Conservation (phyloP, 495 filamentous ascomycete genomes). For the Aspergillus taichungensis region DNA sequence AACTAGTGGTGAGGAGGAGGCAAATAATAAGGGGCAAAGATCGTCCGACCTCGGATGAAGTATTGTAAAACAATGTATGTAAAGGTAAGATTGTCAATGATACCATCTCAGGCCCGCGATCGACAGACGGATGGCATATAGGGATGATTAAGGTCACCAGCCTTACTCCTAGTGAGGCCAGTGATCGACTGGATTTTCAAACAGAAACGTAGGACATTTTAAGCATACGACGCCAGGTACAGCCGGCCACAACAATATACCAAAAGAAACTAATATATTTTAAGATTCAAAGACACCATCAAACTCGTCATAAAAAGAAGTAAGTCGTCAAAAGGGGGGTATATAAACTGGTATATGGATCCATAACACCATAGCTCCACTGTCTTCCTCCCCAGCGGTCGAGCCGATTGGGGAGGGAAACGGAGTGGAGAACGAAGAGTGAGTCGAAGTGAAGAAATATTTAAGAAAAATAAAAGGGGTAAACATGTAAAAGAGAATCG, state of each 20-base stretch:
- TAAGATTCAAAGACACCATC: constrained; percentile 16
- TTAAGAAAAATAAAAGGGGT: neutral
- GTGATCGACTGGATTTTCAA: too few relatives aligned
- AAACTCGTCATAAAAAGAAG: constrained; percentile 25
- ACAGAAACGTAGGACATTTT: too few relatives aligned
- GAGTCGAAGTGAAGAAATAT: constrained; percentile 4
- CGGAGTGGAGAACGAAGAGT: too few relatives aligned
- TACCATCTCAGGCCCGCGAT: too few relatives aligned
- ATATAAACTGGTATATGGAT: constrained; percentile 20
- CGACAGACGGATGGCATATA: too few relatives aligned
- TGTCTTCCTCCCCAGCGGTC: constrained; percentile 12
- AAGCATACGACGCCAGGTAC: neutral
- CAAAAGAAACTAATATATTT: constrained; percentile 17
- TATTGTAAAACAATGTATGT: too few relatives aligned
- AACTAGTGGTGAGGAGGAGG: too few relatives aligned
- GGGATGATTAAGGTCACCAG: too few relatives aligned
- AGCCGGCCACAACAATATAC: constrained; percentile 9
- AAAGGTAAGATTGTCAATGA: too few relatives aligned
- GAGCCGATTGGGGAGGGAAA: constrained; percentile 8
- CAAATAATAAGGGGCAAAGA: too few relatives aligned
- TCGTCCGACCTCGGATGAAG: too few relatives aligned
- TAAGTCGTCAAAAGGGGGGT: constrained; percentile 23
- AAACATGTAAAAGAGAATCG: constrained; percentile 7
- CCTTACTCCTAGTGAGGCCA: too few relatives aligned
- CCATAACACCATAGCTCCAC: constrained; percentile 12